Percentiles rank a stretch among this genome's conserved stretches.
These are phyloP conservation scores for Hypocrella siamensis DNA, from an alignment of 2,329 filamentous ascomycete genomes.

Conservation along the genomic window DNA sequence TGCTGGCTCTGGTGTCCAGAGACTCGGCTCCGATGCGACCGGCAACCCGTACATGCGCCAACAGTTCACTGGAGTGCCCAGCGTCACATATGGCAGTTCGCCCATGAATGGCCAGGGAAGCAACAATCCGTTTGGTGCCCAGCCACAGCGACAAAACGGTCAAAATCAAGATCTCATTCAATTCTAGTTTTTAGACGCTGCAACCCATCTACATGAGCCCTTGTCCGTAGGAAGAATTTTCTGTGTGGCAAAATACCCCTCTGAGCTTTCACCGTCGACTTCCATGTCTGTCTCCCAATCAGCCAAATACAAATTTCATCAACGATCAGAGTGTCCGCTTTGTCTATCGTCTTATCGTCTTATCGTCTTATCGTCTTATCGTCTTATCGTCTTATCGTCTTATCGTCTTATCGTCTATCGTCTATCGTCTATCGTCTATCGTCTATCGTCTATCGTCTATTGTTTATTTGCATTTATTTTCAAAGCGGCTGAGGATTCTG, in stretches of 20 bases:
- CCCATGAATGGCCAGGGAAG: conserved; percentile 36
- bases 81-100: conserved; percentile 34
- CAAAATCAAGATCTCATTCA: conserved; percentile 47
- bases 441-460: no score
- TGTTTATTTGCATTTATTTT: no score
- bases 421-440: no score
- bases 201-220: background rate
- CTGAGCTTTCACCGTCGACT: background rate
- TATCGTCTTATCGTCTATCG: no score
- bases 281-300: background rate
- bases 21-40: conserved; percentile 54
- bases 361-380: no score
- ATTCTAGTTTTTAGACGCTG: conserved; percentile 28
- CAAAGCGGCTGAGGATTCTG: no score
- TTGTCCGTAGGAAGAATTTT: background rate
- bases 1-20: conserved; percentile 63
- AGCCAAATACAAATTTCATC: no score
- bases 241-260: background rate
- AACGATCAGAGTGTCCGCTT: no score
- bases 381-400: no score
- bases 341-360: no score
- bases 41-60: conserved; percentile 80
- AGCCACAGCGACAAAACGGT: conserved; percentile 31
- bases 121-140: conserved; percentile 42
- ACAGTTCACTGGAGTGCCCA: conserved; percentile 68